A percentile compares a stretch with the other conserved stretches of the same genome.
Evolutionary conservation across 2,329 filamentous ascomycete species (phyloP).

Genomic region (Cladophialophora carrionii): DNA sequence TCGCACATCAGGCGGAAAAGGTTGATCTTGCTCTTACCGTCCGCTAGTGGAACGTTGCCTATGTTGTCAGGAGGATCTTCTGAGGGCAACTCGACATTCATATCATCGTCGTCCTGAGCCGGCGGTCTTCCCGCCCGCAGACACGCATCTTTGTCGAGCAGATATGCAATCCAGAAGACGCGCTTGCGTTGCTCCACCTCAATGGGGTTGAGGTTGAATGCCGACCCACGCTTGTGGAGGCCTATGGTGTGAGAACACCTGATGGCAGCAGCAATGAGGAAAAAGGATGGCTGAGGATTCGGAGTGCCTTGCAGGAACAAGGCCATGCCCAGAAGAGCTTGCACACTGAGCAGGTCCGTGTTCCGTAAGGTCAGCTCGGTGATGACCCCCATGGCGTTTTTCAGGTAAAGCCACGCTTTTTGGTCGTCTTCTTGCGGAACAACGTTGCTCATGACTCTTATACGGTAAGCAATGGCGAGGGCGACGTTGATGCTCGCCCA

Average conservation of each 20-base stretch:
- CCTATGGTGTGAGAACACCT: conserved; percentile 91
- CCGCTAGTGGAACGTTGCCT: conserved; percentile 86
- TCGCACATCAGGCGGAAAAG: conserved; percentile 91
- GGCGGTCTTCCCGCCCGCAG: conserved; percentile 72
- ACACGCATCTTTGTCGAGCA: conserved; percentile 74
- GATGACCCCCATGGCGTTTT: conserved; percentile 93
- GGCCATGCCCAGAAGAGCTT: conserved; percentile 89
- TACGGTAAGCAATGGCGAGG: conserved; percentile 86
- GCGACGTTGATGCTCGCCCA: conserved; percentile 96
- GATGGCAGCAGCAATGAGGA: conserved; percentile 87
- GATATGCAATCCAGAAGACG: conserved; percentile 77
- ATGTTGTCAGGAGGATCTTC: conserved; percentile 90
- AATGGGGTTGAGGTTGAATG: conserved; percentile 89
- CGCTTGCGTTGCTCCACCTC: conserved; percentile 89
- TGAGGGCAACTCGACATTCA: conserved; percentile 95
- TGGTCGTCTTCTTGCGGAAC: conserved; percentile 89
- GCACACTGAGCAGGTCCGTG: conserved; percentile 90
- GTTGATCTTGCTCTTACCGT: conserved; percentile 91
- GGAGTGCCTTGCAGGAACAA: conserved; percentile 95
- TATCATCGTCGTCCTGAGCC: conserved; percentile 76
- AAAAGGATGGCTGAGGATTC: conserved; percentile 91
- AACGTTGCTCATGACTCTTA: conserved; percentile 93
- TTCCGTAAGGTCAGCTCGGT: conserved; percentile 94
- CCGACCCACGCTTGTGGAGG: conserved; percentile 87
- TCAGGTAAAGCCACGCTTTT: conserved; percentile 92